Evolutionary conservation across 108 stramenopile species (phyloP).

Genomic region (Pseudonitzschia pungens): DNA sequence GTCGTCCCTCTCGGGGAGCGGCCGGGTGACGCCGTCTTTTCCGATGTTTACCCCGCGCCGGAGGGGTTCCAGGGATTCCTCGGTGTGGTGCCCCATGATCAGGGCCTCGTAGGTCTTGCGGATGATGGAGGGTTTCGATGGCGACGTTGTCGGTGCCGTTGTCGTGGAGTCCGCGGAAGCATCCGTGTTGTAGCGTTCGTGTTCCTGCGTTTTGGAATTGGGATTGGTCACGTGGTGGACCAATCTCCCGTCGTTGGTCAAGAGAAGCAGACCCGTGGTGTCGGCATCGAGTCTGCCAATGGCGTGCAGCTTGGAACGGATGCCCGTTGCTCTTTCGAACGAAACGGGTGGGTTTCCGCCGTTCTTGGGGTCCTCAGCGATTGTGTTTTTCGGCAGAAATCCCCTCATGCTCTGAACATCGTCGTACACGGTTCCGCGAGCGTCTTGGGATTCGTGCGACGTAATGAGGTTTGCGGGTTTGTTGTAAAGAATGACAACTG

Average conservation of each 20-base stretch:
- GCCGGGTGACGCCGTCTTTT: conserved; percentile 47
- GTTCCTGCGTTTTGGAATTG: conserved; percentile 24
- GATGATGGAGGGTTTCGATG: conserved; percentile 7
- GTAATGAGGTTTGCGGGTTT: conserved; percentile 67
- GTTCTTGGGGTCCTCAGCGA: not conserved
- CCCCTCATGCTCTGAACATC: conserved; percentile 54
- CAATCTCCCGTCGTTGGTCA: conserved; percentile 72
- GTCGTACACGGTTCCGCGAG: conserved; percentile 54
- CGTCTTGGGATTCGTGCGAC: conserved; percentile 56
- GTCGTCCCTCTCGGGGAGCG: conserved; percentile 28
- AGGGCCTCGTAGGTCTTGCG: conserved; percentile 66
- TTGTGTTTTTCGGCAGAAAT: conserved; percentile 14
- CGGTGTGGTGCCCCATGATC: conserved; percentile 63
- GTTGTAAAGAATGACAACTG: conserved; percentile 62
- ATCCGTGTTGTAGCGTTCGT: conserved; percentile 5
- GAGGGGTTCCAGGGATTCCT: conserved; percentile 10
- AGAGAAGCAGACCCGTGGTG: conserved; percentile 62
- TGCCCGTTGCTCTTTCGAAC: conserved; percentile 51
- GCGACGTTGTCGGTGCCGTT: not conserved
- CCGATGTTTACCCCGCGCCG: conserved; percentile 56
- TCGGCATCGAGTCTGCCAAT: conserved; percentile 70
- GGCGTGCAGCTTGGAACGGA: conserved; percentile 63
- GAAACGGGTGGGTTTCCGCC: not conserved
- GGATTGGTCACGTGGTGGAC: conserved; percentile 70
- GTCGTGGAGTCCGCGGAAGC: too few relatives aligned